Evolutionary conservation across 768 basidiomycete species (phyloP), one percentile per base, ranked within the genome.

Genomic region (Trametopsis cervina): DNA sequence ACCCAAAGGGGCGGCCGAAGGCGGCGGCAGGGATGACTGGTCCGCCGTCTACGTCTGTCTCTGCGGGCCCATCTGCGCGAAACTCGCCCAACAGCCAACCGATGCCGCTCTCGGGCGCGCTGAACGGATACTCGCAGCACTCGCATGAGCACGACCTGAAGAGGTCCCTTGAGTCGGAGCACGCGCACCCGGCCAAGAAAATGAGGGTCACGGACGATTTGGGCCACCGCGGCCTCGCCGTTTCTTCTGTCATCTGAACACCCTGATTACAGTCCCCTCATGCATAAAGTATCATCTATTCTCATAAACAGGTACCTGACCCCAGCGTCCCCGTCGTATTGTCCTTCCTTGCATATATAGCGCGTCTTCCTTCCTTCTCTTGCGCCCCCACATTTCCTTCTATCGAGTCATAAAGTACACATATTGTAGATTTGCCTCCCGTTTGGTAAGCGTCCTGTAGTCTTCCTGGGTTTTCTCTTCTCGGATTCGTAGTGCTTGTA

Each of bases 131-230:
- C 33, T 44, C 49, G 26, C 48, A 43, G 27, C 42, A 48, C 50
- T 50, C 53, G n/a, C 46, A 56, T 23, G 20, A 49, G 21, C 39
- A 51, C 39, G 83, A 85, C 54, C 59, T 80, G 64, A 84, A 83
- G 70, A 69, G 80, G 63, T 69, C 73, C 58, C 58, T 81, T 46
- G 75, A 77, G 55, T 54, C 72, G 48, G 80, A 78, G 48, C 59
- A 68, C 50, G 62, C 57, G 51, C 75, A 78, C 56, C 75, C 75
- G 47, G 66, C 71, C 53, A 87, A 87, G 78, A 84, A 82, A 75
- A 79, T 86, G 76, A 75, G 81, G 63, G 75, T 85, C 69, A 79
- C 79, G 54, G 70, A 72, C n/a, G 59, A 55, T 26, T 27, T 43
- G 11, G 24, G 3, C n/a, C 21, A 9, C 58, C 60, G 69, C 50